Evolutionary conservation across 306 rosid species (phyloP).

Genomic region (Quercus bicolor): DNA sequence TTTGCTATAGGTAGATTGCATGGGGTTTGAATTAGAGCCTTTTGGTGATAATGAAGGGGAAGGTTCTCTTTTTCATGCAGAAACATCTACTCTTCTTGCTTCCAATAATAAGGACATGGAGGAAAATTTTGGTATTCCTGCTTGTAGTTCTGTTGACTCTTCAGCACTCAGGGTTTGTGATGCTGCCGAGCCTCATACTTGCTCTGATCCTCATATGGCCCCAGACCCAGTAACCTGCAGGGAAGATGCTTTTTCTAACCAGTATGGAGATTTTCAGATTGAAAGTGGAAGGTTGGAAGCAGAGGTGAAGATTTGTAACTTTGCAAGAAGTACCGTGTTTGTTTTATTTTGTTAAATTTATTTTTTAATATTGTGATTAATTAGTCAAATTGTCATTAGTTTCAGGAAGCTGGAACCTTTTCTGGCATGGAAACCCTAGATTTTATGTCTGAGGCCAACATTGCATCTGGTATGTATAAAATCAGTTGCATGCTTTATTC

Average conservation of each 20-base stretch:
- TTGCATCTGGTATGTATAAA: slow-evolving; percentile 27
- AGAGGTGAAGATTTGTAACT: slow-evolving; percentile 24
- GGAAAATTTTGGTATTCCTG: slow-evolving; percentile 30
- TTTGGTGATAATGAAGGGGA: slow-evolving; percentile 41
- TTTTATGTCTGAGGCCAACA: slow-evolving; percentile 1
- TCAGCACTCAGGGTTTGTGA: slow-evolving; percentile 24
- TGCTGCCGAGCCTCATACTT: slow-evolving; percentile 30
- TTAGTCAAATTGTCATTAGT: slow-evolving; percentile 16
- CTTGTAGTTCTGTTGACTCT: slow-evolving; percentile 17
- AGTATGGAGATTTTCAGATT: slow-evolving; percentile 13
- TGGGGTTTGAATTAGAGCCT: slow-evolving; percentile 54
- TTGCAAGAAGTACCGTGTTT: not conserved
- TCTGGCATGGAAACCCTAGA: slow-evolving; percentile 18
- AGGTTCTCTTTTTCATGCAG: slow-evolving; percentile 20
- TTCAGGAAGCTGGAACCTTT: slow-evolving; percentile 43
- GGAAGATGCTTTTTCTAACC: slow-evolving; percentile 11
- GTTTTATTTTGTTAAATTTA: not conserved
- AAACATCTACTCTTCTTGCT: slow-evolving; percentile 30
- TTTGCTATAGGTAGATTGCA: slow-evolving; percentile 49
- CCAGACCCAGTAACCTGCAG: slow-evolving; percentile 8
- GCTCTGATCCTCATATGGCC: slow-evolving; percentile 18
- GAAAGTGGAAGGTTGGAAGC: slow-evolving; percentile 24
- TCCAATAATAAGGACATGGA: slow-evolving; percentile 14
- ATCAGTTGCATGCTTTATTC: not conserved
- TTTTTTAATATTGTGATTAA: not conserved